A percentile compares a stretch with the other conserved stretches of the same genome.
Conservation (phyloP, 164 flowering plant species). For the Kingdonia uniflora region DNA sequence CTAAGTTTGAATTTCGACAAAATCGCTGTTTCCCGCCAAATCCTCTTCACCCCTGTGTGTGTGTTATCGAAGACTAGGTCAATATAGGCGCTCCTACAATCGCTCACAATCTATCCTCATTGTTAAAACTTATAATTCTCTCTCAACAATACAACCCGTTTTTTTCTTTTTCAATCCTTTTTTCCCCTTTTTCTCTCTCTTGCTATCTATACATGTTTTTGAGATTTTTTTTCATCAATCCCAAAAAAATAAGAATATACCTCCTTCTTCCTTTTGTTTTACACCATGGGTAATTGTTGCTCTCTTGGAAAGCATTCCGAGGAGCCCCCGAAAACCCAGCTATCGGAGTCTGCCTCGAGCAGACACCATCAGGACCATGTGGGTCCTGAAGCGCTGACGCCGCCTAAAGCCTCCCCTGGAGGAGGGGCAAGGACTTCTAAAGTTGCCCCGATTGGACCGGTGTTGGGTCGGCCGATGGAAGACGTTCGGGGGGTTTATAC, state of each 20-base stretch:
- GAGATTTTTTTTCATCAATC: constrained; percentile 9
- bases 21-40: too few species aligned
- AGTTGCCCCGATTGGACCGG: constrained; percentile 36
- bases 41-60: too few species aligned
- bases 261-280: constrained; percentile 6
- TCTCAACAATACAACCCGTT: constrained; percentile 22
- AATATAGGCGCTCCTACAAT: constrained; percentile 9
- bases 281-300: constrained; percentile 61
- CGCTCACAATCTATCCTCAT: constrained; percentile 17
- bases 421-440: constrained; percentile 26
- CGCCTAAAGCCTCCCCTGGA: constrained; percentile 7
- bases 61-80: too few species aligned
- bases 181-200: constrained; percentile 2
- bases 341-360: neutral
- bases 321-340: constrained; percentile 4
- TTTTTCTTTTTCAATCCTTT: constrained; percentile 3
- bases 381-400: constrained; percentile 7
- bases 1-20: too few species aligned
- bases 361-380: constrained; percentile 6
- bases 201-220: constrained; percentile 5
- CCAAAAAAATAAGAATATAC: constrained; percentile 1
- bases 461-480: constrained; percentile 76
- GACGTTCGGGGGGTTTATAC: constrained; percentile 38
- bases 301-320: constrained; percentile 16
- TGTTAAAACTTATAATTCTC: neutral